These are phyloP conservation scores for Eimeria maxima DNA, from an alignment of 169 alveolate genomes.

Conservation along the genomic window DNA sequence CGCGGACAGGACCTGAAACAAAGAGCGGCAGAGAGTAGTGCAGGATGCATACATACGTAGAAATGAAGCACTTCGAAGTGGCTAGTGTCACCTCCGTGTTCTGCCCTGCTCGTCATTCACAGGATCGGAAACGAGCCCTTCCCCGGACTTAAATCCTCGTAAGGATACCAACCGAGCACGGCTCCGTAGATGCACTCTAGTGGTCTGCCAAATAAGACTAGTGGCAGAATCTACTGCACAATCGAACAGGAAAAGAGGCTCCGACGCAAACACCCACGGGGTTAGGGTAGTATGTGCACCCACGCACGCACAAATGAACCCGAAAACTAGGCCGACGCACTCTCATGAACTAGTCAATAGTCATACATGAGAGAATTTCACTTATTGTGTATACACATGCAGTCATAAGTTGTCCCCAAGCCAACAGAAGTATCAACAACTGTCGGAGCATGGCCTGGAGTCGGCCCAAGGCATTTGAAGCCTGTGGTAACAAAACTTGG, in stretches of 20 bases:
- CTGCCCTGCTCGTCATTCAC: background rate
- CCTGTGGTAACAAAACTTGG: no score
- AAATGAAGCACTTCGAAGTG: background rate
- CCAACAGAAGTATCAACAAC: background rate
- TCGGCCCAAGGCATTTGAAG: no score
- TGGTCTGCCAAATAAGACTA: background rate
- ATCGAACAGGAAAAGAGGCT: background rate
- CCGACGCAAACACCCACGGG: background rate
- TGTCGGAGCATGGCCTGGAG: background rate
- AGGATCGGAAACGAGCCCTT: no score
- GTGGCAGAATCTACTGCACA: no score
- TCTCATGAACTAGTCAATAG: background rate
- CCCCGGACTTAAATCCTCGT: background rate
- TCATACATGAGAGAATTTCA: background rate
- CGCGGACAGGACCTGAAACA: slow-evolving; percentile 97
- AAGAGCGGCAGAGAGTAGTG: background rate
- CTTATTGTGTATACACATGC: background rate
- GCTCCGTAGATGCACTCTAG: background rate
- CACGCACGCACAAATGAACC: background rate
- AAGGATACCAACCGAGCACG: background rate
- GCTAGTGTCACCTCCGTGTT: background rate
- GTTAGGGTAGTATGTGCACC: background rate
- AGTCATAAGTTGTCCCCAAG: background rate
- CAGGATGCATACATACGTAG: background rate
- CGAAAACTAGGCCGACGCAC: background rate